Conservation (phyloP, 2,329 filamentous ascomycete genomes). For the Verticillium albo-atrum region DNA sequence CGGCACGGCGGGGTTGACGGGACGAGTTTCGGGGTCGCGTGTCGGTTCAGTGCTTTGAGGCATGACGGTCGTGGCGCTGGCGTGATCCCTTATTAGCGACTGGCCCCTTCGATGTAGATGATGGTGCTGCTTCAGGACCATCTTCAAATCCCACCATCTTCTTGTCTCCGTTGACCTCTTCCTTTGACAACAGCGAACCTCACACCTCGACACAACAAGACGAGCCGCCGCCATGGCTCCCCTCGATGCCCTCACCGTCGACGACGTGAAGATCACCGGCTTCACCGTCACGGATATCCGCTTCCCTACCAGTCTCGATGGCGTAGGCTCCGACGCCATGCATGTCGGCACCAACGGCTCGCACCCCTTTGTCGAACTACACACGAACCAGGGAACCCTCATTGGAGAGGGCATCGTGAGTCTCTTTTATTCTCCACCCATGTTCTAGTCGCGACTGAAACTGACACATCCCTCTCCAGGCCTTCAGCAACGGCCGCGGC, state of each 20-base stretch:
- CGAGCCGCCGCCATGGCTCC: not conserved
- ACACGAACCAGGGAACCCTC: conserved; percentile 9
- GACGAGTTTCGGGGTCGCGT: not conserved
- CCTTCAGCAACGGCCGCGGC: conserved; percentile 6
- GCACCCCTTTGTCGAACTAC: conserved; percentile 10
- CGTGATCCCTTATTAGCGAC: not conserved
- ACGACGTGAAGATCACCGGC: conserved; percentile 8
- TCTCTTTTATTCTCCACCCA: too few relatives aligned
- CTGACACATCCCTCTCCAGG: not conserved
- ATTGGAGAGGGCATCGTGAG: conserved; percentile 12
- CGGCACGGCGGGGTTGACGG: not conserved
- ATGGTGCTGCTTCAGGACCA: not conserved
- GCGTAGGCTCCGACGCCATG: conserved; percentile 15
- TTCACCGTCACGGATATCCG: conserved; percentile 12
- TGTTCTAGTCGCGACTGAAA: too few relatives aligned
- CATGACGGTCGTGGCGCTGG: not conserved
- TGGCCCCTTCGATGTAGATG: not conserved
- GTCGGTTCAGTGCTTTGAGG: not conserved
- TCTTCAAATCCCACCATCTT: not conserved
- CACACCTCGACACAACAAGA: not conserved
- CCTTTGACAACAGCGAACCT: not conserved
- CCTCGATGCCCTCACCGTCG: not conserved
- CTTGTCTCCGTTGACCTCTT: not conserved
- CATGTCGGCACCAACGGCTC: conserved; percentile 13
- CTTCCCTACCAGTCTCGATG: conserved; percentile 14